Evolutionary conservation across 2,329 filamentous ascomycete species (phyloP).

Genomic region (Colletotrichum tabaci): DNA sequence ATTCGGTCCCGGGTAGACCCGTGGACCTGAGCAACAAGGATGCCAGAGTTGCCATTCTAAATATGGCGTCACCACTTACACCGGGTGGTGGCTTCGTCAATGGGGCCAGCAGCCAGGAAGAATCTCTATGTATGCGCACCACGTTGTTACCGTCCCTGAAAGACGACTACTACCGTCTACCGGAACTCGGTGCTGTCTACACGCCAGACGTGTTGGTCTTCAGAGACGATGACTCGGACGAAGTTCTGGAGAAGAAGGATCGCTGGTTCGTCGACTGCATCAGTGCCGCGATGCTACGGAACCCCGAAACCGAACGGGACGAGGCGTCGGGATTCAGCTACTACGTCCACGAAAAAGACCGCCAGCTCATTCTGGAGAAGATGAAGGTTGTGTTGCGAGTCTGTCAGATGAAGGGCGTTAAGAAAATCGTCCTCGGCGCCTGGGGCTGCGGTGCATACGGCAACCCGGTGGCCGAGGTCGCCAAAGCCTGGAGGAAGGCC

Average conservation of each 20-base stretch:
- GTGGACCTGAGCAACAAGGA: slow-evolving; percentile 6
- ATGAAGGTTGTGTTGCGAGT: slow-evolving; percentile 72
- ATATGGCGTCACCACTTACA: slow-evolving; percentile 74
- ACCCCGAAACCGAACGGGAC: slow-evolving; percentile 65
- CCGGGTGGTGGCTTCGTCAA: slow-evolving; percentile 74
- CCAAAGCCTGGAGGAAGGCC: slow-evolving; percentile 63
- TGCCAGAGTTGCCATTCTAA: slow-evolving; percentile 67
- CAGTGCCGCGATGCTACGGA: slow-evolving; percentile 70
- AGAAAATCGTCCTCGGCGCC: slow-evolving; percentile 70
- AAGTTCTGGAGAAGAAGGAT: slow-evolving; percentile 60
- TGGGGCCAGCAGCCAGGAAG: slow-evolving; percentile 73
- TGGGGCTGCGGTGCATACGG: slow-evolving; percentile 77
- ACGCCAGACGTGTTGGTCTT: slow-evolving; percentile 74
- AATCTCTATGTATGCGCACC: slow-evolving; percentile 72
- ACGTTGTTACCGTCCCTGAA: slow-evolving; percentile 72
- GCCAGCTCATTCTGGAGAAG: slow-evolving; percentile 66
- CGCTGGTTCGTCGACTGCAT: slow-evolving; percentile 73
- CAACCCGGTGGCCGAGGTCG: slow-evolving; percentile 73
- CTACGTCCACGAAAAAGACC: slow-evolving; percentile 64
- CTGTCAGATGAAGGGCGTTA: slow-evolving; percentile 59
- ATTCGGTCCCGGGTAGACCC: not conserved
- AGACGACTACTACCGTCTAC: slow-evolving; percentile 72
- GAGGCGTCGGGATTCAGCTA: slow-evolving; percentile 49
- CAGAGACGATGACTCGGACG: slow-evolving; percentile 54
- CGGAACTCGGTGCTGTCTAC: slow-evolving; percentile 69